Evolutionary conservation across 257 asterid genomes (phyloP).

Genomic region (Nicotiana sylvestris): DNA sequence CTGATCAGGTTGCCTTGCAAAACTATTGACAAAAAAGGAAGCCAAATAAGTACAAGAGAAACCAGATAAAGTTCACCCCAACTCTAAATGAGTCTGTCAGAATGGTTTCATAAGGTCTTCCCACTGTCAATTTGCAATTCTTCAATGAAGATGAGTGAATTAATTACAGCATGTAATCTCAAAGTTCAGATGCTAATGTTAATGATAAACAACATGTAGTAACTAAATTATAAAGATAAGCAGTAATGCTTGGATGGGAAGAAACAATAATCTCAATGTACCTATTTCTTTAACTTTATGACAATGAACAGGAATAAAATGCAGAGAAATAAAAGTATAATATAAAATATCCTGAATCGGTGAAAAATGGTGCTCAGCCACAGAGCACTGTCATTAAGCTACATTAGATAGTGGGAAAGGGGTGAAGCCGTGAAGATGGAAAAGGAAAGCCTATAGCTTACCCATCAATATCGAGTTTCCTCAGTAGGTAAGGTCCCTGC

Average conservation of each 20-base stretch:
- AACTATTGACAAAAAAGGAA: conserved; percentile 36
- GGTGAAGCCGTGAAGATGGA: not conserved
- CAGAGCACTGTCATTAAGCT: not conserved
- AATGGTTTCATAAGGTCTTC: not conserved
- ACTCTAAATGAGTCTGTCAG: not conserved
- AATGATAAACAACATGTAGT: not conserved
- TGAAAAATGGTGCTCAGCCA: not conserved
- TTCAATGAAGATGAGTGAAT: not conserved
- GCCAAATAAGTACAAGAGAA: not conserved
- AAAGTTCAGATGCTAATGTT: not conserved
- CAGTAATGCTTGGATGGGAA: not conserved
- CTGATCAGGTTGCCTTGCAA: conserved; percentile 62
- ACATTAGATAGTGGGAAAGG: not conserved
- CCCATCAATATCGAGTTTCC: conserved; percentile 92
- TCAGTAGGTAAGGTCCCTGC: conserved; percentile 92
- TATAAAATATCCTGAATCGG: not conserved
- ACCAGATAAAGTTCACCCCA: not conserved
- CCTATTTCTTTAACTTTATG: not conserved
- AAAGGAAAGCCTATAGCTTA: conserved; percentile 25
- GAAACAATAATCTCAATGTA: not conserved
- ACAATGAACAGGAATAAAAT: not conserved
- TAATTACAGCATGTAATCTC: not conserved
- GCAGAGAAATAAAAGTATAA: not conserved
- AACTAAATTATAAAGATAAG: not conserved
- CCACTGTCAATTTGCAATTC: not conserved